Evolutionary conservation across 2,329 filamentous ascomycete species (phyloP), one percentile per base, ranked within the genome.

Genomic region (Aureobasidium pullulans): DNA sequence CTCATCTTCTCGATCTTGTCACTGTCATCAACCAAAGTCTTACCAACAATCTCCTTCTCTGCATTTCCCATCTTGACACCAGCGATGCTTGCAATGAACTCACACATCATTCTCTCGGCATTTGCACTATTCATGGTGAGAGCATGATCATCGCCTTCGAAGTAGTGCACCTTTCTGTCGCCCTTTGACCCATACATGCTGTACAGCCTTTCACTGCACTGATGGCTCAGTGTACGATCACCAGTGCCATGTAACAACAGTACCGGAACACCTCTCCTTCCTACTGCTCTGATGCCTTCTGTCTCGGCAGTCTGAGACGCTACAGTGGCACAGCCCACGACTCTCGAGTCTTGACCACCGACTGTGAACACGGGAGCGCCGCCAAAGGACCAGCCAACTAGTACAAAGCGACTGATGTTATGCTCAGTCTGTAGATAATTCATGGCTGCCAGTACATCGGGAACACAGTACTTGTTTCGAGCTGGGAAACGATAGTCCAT

Each of bases 381-480:
- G 19, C 75, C 73, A 54, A 77, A 76, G 10, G 71, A 74, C 75
- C 74, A 77, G 47, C 75, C 75, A 1, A 76, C 67, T 13, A 77
- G 60, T 6, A 76, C 73, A 63, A 76, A 75, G 28, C 63, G 66
- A n/a, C 60, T 61, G 1, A 73, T 65, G 0, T 62, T 65, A 61
- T 69, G 72, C 29, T 65, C 60, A 13, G 68, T 61, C 13, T 68
- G 49, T 8, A 76, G 66, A 53, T 71, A 73, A 32, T 69, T 62
- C 69, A 77, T 72, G 4, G 69, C 70, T 9, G 73, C 69, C 8
- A 65, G 49, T 0, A 74, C 69, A 60, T 77, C 75, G 7, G 65
- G 60, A 3, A 70, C 66, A 64, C 75, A 77, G 59, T 69, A 70
- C 7, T 65, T 63, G 36, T 66, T 72, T 11, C 66, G 61, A 0